Percentiles rank a stretch among this genome's conserved stretches.
Conservation (phyloP, 192 early-diverging fungal species). For the Coemansia sp. region DNA sequence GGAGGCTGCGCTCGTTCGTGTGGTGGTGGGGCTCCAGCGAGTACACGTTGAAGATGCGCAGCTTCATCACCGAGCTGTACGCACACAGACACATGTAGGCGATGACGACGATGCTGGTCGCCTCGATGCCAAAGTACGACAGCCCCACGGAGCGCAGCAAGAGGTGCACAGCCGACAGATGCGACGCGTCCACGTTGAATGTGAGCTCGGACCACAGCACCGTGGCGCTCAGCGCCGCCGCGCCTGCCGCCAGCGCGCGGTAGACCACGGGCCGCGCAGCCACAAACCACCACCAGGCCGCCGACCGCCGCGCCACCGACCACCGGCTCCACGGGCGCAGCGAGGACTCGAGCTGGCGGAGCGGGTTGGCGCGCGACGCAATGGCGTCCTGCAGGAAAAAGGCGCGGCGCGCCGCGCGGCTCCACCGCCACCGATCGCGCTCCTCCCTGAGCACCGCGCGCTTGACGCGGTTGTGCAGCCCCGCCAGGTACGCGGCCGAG, state of each 20-base stretch:
- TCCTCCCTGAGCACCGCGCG: constrained; percentile 63
- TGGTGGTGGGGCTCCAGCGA: constrained; percentile 88
- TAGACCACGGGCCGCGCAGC: constrained; percentile 62
- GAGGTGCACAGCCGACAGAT: constrained; percentile 69
- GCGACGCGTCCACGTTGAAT: constrained; percentile 62
- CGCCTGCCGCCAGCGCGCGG: constrained; percentile 57
- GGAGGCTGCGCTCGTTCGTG: constrained; percentile 83
- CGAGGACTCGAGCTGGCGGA: constrained; percentile 57
- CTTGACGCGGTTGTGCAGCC: constrained; percentile 69
- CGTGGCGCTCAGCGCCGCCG: constrained; percentile 58
- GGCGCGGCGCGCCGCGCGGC: constrained; percentile 66
- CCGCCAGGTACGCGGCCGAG: constrained; percentile 61
- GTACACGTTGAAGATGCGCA: constrained; percentile 86
- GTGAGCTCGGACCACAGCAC: constrained; percentile 95
- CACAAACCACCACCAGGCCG: constrained; percentile 85
- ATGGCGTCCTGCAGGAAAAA: constrained; percentile 82
- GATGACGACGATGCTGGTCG: constrained; percentile 62
- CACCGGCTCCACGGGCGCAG: constrained; percentile 52
- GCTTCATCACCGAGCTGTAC: constrained; percentile 85
- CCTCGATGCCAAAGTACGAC: constrained; percentile 63
- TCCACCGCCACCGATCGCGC: constrained; percentile 78
- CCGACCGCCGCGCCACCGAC: constrained; percentile 27
- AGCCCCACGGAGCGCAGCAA: constrained; percentile 54
- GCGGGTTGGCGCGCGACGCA: constrained; percentile 59
- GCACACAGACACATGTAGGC: constrained; percentile 91